These are phyloP conservation scores for Aspergillus phoenicis DNA, from an alignment of 2,329 filamentous ascomycete genomes.

Conservation along the genomic window DNA sequence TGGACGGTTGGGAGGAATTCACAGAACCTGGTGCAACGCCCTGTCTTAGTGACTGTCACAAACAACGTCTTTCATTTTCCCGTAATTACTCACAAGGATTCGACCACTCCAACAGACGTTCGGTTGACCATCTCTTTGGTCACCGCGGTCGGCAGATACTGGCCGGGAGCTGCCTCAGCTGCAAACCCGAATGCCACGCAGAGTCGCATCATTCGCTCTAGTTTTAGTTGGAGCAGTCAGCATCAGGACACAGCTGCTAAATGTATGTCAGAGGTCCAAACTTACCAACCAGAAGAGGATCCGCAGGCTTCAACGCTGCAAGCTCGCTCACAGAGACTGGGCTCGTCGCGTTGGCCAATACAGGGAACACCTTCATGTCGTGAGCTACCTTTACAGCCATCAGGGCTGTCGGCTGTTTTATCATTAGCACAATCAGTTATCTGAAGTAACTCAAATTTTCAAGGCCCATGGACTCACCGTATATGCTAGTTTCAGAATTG, in stretches of 20 bases:
- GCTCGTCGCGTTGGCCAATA: constrained; percentile 17
- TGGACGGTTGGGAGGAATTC: constrained; percentile 24
- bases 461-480: constrained; percentile 9
- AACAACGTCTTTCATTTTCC: no score
- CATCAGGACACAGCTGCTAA: background rate
- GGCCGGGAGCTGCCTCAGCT: constrained; percentile 14
- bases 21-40: constrained; percentile 16
- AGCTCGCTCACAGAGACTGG: constrained; percentile 21
- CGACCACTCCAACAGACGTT: constrained; percentile 20
- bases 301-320: constrained; percentile 23
- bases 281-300: constrained; percentile 28
- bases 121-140: constrained; percentile 23
- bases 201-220: constrained; percentile 29
- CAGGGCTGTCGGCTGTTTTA: constrained; percentile 18
- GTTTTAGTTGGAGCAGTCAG: background rate
- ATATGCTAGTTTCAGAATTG: constrained; percentile 23
- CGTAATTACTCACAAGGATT: constrained; percentile 20
- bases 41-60: no score
- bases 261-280: background rate
- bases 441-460: background rate
- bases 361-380: constrained; percentile 23
- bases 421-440: background rate
- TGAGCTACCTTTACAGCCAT: constrained; percentile 26
- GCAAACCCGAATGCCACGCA: constrained; percentile 22
- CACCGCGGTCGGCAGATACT: constrained; percentile 22